phyloP scores from a whole-genome alignment of 495 filamentous ascomycete genomes.

The Xylaria scruposa region DNA sequence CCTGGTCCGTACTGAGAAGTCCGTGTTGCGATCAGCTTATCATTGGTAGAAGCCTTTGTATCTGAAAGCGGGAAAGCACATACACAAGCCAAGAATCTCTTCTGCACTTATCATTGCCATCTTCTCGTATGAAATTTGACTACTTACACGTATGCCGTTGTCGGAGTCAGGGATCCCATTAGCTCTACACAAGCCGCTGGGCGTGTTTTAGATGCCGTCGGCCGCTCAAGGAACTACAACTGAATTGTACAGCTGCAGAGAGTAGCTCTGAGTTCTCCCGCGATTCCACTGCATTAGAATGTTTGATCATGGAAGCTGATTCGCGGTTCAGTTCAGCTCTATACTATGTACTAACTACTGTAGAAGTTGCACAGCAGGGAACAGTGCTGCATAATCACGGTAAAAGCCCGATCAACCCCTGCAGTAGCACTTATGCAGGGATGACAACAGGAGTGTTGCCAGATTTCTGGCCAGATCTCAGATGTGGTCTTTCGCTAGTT shows the following conservation, averaged over 20 bases:
- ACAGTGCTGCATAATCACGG: not conserved
- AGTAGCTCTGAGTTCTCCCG: slow-evolving; percentile 7
- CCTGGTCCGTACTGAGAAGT: not conserved
- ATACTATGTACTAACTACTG: not conserved
- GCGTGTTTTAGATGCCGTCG: not conserved
- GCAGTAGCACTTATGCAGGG: slow-evolving; percentile 23
- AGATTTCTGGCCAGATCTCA: slow-evolving; percentile 11
- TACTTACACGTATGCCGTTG: too few relatives aligned
- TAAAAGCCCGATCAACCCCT: slow-evolving; percentile 18
- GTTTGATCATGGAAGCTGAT: slow-evolving; percentile 12
- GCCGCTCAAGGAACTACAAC: not conserved
- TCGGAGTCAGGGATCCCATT: not conserved
- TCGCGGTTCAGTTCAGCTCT: slow-evolving; percentile 12
- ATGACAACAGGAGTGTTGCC: slow-evolving; percentile 24
- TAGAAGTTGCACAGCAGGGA: slow-evolving; percentile 21
- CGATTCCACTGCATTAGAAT: not conserved
- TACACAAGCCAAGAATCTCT: not conserved
- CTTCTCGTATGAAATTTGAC: not conserved
- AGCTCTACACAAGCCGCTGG: not conserved
- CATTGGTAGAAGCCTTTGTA: not conserved
- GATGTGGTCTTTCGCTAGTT: slow-evolving; percentile 9
- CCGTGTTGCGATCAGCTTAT: slow-evolving; percentile 1
- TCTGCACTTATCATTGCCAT: not conserved
- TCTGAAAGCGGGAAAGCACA: not conserved
- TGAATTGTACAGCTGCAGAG: not conserved